Base-by-base conservation (phyloP, 2,329 filamentous ascomycete species). In the Daldinia eschscholtzii region DNA sequence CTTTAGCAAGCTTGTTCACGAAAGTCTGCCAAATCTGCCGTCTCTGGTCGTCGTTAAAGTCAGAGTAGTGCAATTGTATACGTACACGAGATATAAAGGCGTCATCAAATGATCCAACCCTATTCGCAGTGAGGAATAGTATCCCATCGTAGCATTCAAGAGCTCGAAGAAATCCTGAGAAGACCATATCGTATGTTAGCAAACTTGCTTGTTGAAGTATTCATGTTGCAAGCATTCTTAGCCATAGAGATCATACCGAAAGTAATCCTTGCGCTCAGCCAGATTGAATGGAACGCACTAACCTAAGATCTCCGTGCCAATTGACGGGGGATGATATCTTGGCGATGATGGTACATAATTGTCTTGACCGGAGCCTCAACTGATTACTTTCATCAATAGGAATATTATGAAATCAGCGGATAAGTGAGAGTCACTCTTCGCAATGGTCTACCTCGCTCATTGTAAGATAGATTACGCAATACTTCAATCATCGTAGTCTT, bases 131-230 rank as follows among this genome's bases (percentile, higher is more conserved):
- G 15, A 80, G 64, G 20, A 80, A 79, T 0, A 79, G 26, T 6
- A 80, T 79, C 1, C 78, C 78, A 5, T 77, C 65, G 42, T 75
- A 79, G 37, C 70, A 76, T 37, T 79, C 78, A 0, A 80, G 73
- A 0, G 75, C 75, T 0, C 75, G 65, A 0, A 79, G 71, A 50
- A 79, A 79, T 4, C 74, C 77, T 73, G 30, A 33, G 5, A 2
- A 41, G 28, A 2, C 4, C 7, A 10, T 39, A 5, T 57, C 20
- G 4, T 42, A 42, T 42, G 3, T 42, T 42, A 42, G 41, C 12
- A 9, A 42, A 9, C 39, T 15, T 4, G n/a, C 6, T 42, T 9
- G 1, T 20, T 15, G 39, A 41, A 4, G n/a, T n/a, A 41, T 3
- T 7, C 15, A 42, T 18, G n/a, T 9, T 7, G 35, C 4, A 1